phyloP scores from a whole-genome alignment of 345 rosid species.

The Carallia brachiata region DNA sequence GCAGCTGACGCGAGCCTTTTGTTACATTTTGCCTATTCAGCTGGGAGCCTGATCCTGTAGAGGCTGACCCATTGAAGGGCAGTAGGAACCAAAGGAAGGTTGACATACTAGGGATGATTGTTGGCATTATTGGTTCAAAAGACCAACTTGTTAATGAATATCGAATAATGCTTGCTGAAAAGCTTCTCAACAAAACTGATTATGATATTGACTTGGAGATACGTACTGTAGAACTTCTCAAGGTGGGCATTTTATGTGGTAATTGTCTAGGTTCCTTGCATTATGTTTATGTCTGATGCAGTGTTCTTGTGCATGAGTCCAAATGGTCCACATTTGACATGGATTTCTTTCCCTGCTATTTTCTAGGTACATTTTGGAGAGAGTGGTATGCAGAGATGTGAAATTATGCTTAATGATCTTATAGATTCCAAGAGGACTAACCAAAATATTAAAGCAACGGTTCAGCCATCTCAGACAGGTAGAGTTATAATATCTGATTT shows the following conservation, averaged over 20 bases:
- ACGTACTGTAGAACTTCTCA: conserved; percentile 96
- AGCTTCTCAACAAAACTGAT: conserved; percentile 92
- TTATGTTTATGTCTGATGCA: background rate
- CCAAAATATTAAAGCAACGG: conserved; percentile 69
- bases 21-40: conserved; percentile 41
- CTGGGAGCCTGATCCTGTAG: conserved; percentile 98
- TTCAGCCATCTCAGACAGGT: conserved; percentile 57
- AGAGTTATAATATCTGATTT: conserved; percentile 9
- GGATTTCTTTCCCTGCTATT: conserved; percentile 9
- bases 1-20: conserved; percentile 12
- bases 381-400: conserved; percentile 93
- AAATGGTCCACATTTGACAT: conserved; percentile 6
- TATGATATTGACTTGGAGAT: conserved; percentile 92
- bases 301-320: conserved; percentile 5
- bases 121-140: conserved; percentile 89
- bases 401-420: conserved; percentile 95
- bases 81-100: conserved; percentile 79
- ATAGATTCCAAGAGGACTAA: conserved; percentile 96
- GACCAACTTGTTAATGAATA: conserved; percentile 94
- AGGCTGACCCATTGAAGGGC: conserved; percentile 86
- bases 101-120: conserved; percentile 93
- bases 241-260: conserved; percentile 42
- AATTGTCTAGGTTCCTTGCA: conserved; percentile 3
- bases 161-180: conserved; percentile 93
- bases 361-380: conserved; percentile 95